Base-by-base conservation (phyloP, 192 early-diverging fungal species). In the Phycomyces nitens region DNA sequence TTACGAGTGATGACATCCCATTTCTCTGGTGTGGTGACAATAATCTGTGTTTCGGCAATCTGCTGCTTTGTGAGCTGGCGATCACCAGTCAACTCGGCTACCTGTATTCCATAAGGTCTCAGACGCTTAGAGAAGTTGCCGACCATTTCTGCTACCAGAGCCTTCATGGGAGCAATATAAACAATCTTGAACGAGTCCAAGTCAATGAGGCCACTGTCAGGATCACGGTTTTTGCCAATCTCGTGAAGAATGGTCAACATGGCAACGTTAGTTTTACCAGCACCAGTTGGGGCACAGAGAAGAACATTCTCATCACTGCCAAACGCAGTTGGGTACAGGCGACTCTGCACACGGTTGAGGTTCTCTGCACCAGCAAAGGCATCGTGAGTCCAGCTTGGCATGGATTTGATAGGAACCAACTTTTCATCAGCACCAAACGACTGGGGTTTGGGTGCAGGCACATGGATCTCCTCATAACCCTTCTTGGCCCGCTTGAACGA, bases 121-220 rank as follows among this genome's bases (percentile, higher is more conserved):
- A 99, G 77, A 20, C 95, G 85, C 34, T 63, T 68, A 18, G 78
- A 71, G 71, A 99, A 96, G 68, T 94, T 94, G 18, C 87, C 89
- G 8, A 96, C 94, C 91, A 99, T 93, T 84, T 99, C 97, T 47
- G 91, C 88, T n/a, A 98, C 97, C 58, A 99, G 80, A 8, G 97
- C 97, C 69, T 99, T 99, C 97, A 99, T 99, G 15, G 97, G 97
- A 12, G 97, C 97, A 77, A 99, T 88, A 77, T 99, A 99, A 43
- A 99, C 92, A 72, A 99, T 94, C 78, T 99, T 99, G 84, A 99
- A 99, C 22, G 71, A 65, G 66, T 95, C 94, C 43, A 85, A 66
- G 42, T 88, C 83, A 53, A 97, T 86, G 3, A 74, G 61, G n/a
- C 91, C 92, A 5, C 88, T 87, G 6, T 74, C 74, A 5, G 80